Evolutionary conservation across 176 grass and related monocot species (phyloP).

Genomic region (Urochloa ruziziensis): DNA sequence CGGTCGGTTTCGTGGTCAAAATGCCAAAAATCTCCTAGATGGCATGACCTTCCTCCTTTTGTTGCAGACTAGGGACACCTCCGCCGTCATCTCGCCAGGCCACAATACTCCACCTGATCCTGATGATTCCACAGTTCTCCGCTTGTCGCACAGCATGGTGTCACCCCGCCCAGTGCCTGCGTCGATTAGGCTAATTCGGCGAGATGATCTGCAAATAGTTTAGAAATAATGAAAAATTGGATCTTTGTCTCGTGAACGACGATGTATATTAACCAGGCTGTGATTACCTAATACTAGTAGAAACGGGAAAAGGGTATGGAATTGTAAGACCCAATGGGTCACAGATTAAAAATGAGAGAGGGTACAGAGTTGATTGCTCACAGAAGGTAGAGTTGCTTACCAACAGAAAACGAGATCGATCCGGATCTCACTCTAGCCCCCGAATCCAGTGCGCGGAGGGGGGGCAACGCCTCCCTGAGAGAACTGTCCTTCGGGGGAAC

Average conservation of each 20-base stretch:
- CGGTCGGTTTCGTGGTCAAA: too few relatives aligned
- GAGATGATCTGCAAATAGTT: neutral
- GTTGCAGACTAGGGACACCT: neutral
- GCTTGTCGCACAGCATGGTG: neutral
- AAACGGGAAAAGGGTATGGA: neutral
- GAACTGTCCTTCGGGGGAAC: neutral
- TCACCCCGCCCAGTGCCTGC: neutral
- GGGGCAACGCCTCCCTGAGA: neutral
- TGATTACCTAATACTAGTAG: neutral
- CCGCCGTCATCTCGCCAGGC: neutral
- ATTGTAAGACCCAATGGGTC: neutral
- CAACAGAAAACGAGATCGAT: neutral
- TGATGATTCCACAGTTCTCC: neutral
- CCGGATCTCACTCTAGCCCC: neutral
- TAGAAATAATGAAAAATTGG: neutral
- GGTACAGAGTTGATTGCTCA: too few relatives aligned
- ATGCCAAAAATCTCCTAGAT: too few relatives aligned
- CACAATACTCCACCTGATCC: neutral
- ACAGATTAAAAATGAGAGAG: neutral
- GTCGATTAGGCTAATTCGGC: neutral
- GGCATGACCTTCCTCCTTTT: constrained; percentile 1
- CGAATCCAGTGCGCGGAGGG: neutral
- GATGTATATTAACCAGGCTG: neutral
- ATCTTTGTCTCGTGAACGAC: neutral
- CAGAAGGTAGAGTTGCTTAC: neutral